These are phyloP conservation scores for Phytophthora megakarya DNA, from an alignment of 352 stramenopile genomes.

Conservation along the genomic window DNA sequence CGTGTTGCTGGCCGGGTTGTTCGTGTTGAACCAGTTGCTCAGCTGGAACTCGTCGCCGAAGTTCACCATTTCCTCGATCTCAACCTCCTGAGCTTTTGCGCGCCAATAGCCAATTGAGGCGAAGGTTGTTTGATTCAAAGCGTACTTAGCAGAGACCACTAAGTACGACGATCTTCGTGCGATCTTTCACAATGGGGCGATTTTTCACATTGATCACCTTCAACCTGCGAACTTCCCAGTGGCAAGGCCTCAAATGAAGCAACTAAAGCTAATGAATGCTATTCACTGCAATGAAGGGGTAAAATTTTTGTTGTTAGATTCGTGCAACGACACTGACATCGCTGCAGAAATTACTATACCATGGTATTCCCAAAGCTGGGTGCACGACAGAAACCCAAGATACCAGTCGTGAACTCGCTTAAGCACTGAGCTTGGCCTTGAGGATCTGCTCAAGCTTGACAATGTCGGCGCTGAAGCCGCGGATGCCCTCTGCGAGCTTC, in stretches of 20 bases:
- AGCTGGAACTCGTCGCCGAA: conserved; percentile 75
- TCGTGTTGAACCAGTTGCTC: conserved; percentile 83
- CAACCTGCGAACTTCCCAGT: too few species aligned
- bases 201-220: not conserved
- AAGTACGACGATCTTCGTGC: conserved; percentile 46
- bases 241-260: not conserved
- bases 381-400: not conserved
- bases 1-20: conserved; percentile 32
- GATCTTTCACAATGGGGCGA: conserved; percentile 21
- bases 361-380: not conserved
- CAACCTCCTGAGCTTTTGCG: not conserved
- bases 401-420: conserved; percentile 38
- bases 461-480: conserved; percentile 96
- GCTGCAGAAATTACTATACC: conserved; percentile 21
- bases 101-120: conserved; percentile 37
- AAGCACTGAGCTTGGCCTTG: conserved; percentile 92
- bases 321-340: conserved; percentile 12
- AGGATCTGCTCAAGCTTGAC: conserved; percentile 99
- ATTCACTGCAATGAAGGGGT: conserved; percentile 3
- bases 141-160: not conserved
- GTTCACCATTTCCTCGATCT: conserved; percentile 31
- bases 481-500: conserved; percentile 98
- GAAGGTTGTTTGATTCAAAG: not conserved
- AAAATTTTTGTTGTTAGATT: conserved; percentile 21
- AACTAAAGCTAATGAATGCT: too few species aligned